phyloP scores from a whole-genome alignment of 2,329 filamentous ascomycete genomes.

The Ophiostoma himal-ulmi region DNA sequence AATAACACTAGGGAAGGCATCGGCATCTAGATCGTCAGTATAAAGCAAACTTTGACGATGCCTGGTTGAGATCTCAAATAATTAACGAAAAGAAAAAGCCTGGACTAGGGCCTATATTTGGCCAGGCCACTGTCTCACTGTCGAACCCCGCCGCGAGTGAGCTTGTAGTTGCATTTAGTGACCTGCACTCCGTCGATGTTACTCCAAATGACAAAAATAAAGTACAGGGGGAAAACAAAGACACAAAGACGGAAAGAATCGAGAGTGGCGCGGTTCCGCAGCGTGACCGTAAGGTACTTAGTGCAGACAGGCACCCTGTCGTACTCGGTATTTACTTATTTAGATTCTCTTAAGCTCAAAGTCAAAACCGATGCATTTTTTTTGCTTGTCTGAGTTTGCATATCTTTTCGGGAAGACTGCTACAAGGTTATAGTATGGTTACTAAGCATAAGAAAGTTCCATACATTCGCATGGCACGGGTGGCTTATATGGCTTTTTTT shows the following conservation, averaged over 20 bases:
- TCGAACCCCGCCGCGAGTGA: background rate
- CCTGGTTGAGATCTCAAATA: background rate
- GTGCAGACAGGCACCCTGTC: background rate
- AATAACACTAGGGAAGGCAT: too few species aligned
- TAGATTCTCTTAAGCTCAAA: background rate
- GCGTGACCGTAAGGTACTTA: background rate
- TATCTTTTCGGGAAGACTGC: background rate
- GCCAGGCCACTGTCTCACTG: background rate
- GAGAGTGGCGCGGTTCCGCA: slow-evolving; percentile 3
- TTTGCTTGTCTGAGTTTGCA: too few species aligned
- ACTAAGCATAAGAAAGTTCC: too few species aligned
- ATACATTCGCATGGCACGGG: background rate
- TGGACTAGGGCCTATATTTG: background rate
- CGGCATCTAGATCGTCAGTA: too few species aligned
- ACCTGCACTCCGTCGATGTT: background rate
- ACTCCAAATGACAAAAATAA: background rate
- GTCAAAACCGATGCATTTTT: background rate
- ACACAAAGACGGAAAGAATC: background rate
- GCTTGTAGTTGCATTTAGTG: background rate
- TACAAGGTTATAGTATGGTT: background rate
- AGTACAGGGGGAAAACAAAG: background rate
- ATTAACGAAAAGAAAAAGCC: background rate
- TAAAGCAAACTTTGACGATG: too few species aligned
- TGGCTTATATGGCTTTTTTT: background rate
- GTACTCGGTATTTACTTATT: background rate